Evolutionary conservation across 768 basidiomycete genomes (phyloP).

Genomic region (Arthromyces matolae): DNA sequence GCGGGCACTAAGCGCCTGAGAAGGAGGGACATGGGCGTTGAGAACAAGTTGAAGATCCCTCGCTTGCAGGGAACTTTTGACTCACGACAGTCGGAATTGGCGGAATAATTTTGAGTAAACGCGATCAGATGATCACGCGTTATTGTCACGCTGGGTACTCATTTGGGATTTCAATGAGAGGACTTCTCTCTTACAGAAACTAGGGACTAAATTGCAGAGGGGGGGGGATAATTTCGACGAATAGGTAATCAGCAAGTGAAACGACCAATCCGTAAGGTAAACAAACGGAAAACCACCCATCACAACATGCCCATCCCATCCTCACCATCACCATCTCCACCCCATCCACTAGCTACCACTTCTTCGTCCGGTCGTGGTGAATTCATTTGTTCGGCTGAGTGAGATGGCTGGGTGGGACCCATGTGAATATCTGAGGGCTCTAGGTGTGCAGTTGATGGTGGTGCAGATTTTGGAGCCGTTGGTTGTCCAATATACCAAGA

Average conservation of each 20-base stretch:
- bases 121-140: too few relatives aligned
- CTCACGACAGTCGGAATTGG: background rate
- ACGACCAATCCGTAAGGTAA: too few relatives aligned
- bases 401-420: conserved; percentile 15
- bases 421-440: conserved; percentile 10
- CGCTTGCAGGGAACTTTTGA: background rate
- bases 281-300: conserved; percentile 5
- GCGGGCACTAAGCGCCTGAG: conserved; percentile 10
- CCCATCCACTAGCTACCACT: conserved; percentile 66
- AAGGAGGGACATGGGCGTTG: conserved; percentile 11
- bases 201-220: too few relatives aligned
- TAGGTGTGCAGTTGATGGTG: conserved; percentile 16
- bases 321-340: conserved; percentile 62
- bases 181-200: too few relatives aligned
- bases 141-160: too few relatives aligned
- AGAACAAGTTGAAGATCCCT: background rate
- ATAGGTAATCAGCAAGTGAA: too few relatives aligned
- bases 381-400: conserved; percentile 22
- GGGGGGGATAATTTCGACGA: too few relatives aligned
- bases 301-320: conserved; percentile 73
- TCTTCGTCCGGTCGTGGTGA: conserved; percentile 54
- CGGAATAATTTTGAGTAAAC: too few relatives aligned
- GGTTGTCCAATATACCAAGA: conserved; percentile 55
- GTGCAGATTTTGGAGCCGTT: conserved; percentile 17
- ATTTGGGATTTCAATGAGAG: too few relatives aligned